phyloP scores from a whole-genome alignment of 2,329 filamentous ascomycete genomes.

The Arthrobotrys sinensis region DNA sequence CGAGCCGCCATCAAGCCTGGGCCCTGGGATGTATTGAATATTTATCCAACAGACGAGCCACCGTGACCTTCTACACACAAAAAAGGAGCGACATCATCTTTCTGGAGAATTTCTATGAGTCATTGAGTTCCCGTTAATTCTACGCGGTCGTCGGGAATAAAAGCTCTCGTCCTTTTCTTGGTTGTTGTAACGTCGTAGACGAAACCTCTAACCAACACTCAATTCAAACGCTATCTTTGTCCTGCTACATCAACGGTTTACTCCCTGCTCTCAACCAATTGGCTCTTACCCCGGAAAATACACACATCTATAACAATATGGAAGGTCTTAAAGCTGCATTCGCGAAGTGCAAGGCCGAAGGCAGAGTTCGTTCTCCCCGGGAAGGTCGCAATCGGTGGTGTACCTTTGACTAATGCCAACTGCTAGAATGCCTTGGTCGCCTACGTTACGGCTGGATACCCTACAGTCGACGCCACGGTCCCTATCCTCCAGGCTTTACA shows the following conservation, averaged over 20 bases:
- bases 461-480: slow-evolving; percentile 83
- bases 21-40: slow-evolving; percentile 23
- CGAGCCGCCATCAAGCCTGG: slow-evolving; percentile 15
- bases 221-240: slow-evolving; percentile 17
- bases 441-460: slow-evolving; percentile 96
- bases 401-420: slow-evolving; percentile 33
- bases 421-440: slow-evolving; percentile 85
- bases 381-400: slow-evolving; percentile 7
- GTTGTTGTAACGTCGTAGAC: slow-evolving; percentile 22
- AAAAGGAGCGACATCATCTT: slow-evolving; percentile 28
- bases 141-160: slow-evolving; percentile 30
- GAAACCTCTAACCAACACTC: slow-evolving; percentile 23
- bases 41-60: slow-evolving; percentile 39
- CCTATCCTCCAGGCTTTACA: slow-evolving; percentile 91
- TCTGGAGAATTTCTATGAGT: slow-evolving; percentile 43
- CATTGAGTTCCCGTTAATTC: slow-evolving; percentile 16
- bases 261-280: slow-evolving; percentile 43
- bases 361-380: slow-evolving; percentile 65
- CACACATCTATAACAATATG: slow-evolving; percentile 51
- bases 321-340: slow-evolving; percentile 74
- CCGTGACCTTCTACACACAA: slow-evolving; percentile 24
- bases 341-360: slow-evolving; percentile 73
- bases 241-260: slow-evolving; percentile 38
- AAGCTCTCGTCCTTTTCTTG: slow-evolving; percentile 15
- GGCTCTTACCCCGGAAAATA: slow-evolving; percentile 30